Evolutionary conservation across 2,329 filamentous ascomycete species (phyloP).

Genomic region (Paramyrothecium roridum): DNA sequence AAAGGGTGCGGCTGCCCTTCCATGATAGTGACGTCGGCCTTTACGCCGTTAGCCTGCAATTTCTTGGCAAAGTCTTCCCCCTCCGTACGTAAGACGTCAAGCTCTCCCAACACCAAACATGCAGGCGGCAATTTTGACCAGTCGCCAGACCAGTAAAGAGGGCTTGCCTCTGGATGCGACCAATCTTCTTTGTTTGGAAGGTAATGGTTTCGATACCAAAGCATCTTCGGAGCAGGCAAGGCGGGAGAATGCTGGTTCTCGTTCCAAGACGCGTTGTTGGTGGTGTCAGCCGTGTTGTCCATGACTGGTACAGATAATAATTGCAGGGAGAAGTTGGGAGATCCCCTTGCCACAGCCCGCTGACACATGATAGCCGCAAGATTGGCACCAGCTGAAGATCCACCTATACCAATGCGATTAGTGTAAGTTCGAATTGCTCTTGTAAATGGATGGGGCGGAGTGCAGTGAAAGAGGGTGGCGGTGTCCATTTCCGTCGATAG

Average conservation of each 20-base stretch:
- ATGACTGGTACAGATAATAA: conserved; percentile 55
- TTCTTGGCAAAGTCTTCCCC: conserved; percentile 49
- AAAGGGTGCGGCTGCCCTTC: conserved; percentile 57
- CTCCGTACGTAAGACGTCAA: conserved; percentile 55
- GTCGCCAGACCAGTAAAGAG: conserved; percentile 46
- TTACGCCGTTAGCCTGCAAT: conserved; percentile 41
- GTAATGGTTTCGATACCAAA: conserved; percentile 59
- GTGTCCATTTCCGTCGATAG: too few relatives aligned
- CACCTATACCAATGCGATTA: background rate
- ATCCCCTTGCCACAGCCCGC: conserved; percentile 36
- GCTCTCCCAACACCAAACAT: conserved; percentile 49
- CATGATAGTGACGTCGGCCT: conserved; percentile 46
- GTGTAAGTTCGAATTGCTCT: too few relatives aligned
- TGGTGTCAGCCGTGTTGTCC: conserved; percentile 49
- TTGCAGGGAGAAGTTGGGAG: conserved; percentile 31
- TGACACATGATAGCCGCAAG: conserved; percentile 38
- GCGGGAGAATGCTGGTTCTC: conserved; percentile 49
- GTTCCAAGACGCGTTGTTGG: conserved; percentile 40
- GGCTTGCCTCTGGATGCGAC: conserved; percentile 50
- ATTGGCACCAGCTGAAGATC: conserved; percentile 7
- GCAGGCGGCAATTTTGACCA: conserved; percentile 49
- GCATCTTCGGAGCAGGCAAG: conserved; percentile 54
- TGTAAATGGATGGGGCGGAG: too few relatives aligned
- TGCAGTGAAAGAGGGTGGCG: too few relatives aligned
- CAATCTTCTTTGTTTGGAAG: conserved; percentile 44